Base-by-base conservation (phyloP, 164 flowering plant genomes). In the Paratinospora sagittata region DNA sequence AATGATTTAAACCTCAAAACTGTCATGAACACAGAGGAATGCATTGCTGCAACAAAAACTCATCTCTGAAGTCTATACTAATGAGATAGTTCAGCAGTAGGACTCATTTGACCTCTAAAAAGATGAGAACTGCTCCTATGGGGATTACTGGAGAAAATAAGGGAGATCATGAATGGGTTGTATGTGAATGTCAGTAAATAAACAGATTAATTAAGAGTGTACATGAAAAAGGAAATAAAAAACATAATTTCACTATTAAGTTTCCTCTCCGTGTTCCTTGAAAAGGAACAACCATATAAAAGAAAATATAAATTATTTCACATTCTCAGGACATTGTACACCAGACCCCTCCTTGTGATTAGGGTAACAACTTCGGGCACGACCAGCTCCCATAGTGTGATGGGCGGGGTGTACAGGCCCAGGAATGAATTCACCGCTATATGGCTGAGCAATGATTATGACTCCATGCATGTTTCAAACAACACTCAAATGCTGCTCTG, bases 41-140 rank as follows among this genome's bases (percentile, higher is more conserved):
- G 84, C 34, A 81, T 76, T 68, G 73, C 66, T 27, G 82, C 74
- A 24, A 72, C 79, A 61, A 84, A n/a, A 81, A 77, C 78, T 81
- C 71, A 79, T 82, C 60, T 82, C 84, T 26, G 76, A 78, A 75
- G 70, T 78, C 43, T n/a, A n/a, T n/a, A n/a, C n/a, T 24, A 75
- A 79, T 30, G 77, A 79, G 47, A 81, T 84, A 43, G 70, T 82
- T 6, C 70, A 78, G 67, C n/a, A 64, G 84, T 72, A 76, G 79
- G 73, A 74, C 67, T 39, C 72, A 80, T 85, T 85, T 72, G 85
- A 78, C 72, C 68, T 30, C 65, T 81, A 81, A 64, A 78, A 63
- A 74, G 76, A 83, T 47, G 85, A 84, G 27, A 72, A 74, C 8
- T 80, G 84, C 70, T 77, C 79, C 47, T 83, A 82, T 72, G 73